Evolutionary conservation across 169 alveolate genomes (phyloP).

Genomic region (Perkinsus chesapeaki): DNA sequence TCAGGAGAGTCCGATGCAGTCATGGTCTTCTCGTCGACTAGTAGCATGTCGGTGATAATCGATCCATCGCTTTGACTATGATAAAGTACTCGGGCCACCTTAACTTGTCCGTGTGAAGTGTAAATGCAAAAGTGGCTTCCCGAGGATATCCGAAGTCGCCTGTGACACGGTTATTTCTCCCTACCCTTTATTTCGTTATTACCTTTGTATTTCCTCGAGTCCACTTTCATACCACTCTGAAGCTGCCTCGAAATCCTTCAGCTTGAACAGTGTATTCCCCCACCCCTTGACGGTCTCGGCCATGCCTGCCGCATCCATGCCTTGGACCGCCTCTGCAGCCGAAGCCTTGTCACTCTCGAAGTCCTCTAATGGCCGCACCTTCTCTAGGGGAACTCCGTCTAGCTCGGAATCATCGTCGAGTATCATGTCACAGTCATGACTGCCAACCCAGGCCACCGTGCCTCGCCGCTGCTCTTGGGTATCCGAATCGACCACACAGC

Average conservation of each 20-base stretch:
- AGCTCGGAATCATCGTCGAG: not conserved
- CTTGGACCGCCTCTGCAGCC: not conserved
- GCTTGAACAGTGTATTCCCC: not conserved
- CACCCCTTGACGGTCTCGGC: not conserved
- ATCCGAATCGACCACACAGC: not conserved
- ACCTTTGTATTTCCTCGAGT: not conserved
- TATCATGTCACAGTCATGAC: not conserved
- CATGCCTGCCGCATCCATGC: not conserved
- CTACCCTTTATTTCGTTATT: not conserved
- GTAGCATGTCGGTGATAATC: not conserved
- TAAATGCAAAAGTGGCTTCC: not conserved
- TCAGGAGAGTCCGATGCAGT: not conserved
- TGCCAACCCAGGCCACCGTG: not conserved
- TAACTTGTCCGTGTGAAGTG: not conserved
- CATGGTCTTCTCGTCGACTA: not conserved
- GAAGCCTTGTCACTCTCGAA: not conserved
- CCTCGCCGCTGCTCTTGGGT: not conserved
- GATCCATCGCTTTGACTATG: not conserved
- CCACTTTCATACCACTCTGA: not conserved
- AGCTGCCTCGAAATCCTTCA: not conserved
- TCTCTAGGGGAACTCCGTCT: not conserved
- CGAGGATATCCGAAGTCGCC: not conserved
- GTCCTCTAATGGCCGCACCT: not conserved
- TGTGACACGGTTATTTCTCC: not conserved
- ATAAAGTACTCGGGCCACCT: not conserved